phyloP scores from a whole-genome alignment of 305 asterid species.

The Stenogyne calaminthoides region DNA sequence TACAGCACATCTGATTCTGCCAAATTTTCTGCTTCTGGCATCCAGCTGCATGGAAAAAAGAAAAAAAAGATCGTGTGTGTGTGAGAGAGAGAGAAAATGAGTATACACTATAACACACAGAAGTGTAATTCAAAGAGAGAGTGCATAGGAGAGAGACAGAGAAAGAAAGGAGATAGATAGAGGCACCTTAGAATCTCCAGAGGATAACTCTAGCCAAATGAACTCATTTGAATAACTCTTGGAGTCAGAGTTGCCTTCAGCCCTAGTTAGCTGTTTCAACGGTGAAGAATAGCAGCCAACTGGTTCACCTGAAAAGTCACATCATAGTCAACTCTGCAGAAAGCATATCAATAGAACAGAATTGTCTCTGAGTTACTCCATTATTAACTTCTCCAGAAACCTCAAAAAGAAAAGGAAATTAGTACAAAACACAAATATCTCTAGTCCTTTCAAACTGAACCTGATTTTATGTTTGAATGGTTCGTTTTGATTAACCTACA shows the following conservation, averaged over 20 bases:
- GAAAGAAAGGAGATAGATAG: conserved; percentile 20
- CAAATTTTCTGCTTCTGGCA: conserved; percentile 34
- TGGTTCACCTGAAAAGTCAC: conserved; percentile 60
- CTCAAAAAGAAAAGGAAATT: conserved; percentile 1
- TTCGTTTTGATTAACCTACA: neutral
- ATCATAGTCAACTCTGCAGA: conserved; percentile 26
- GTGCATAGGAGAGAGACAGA: conserved; percentile 7
- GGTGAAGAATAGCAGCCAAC: conserved; percentile 71
- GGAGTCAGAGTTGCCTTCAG: conserved; percentile 42
- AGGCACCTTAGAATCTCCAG: conserved; percentile 62
- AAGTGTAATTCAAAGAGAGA: conserved; percentile 1
- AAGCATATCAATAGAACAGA: conserved; percentile 15
- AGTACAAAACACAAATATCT: conserved; percentile 22
- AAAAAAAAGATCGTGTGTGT: conserved; percentile 17
- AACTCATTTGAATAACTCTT: conserved; percentile 44
- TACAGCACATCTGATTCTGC: conserved; percentile 75
- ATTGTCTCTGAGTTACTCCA: conserved; percentile 2
- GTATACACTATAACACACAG: neutral
- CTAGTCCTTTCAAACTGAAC: neutral
- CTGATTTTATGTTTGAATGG: conserved; percentile 2
- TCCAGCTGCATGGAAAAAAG: conserved; percentile 50
- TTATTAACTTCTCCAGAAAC: conserved; percentile 14
- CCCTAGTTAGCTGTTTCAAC: conserved; percentile 51
- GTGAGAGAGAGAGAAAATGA: neutral
- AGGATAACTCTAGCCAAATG: conserved; percentile 66